Evolutionary conservation across 1,139 yeast species (phyloP), one percentile per base, ranked within the genome.

Genomic region (Blastobotrys buckinghamii): DNA sequence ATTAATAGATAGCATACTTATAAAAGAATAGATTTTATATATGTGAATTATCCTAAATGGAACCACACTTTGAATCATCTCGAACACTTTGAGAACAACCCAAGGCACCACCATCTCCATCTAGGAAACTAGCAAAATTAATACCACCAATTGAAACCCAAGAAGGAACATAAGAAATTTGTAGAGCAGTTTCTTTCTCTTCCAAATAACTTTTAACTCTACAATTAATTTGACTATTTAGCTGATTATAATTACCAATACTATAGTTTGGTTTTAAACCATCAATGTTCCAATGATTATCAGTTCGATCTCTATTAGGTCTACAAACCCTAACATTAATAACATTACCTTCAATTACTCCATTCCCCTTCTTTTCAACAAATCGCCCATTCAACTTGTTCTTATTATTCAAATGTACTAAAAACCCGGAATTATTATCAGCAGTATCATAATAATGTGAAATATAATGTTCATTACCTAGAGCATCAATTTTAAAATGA

Each of bases 401-500:
- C 4, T 16, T 42, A 34, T 32, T 41, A 47, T 41, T 41, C 37
- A 41, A 30, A 30, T 41, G 44, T 16, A 30, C 30, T 38, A 41
- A 32, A 10, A 41, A 19, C 5, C 44, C 44, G 22, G 17, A 5
- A 30, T 32, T 30, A 2, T 13, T 8, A n/a, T 19, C 29, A n/a
- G 16, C 27, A 2, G n/a, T 16, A 17, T 41, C 44, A 32, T 30
- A 19, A 30, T 17, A 41, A 41, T 41, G 44, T 8, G 44, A 41
- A 6, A 41, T 29, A 41, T 20, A 32, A 32, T 41, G 44, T 8
- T 33, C 38, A 32, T 33, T 30, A 10, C 19, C 44, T 9, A 19
- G 38, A 32, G 34, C 35, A n/a, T 19, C n/a, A 9, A 41, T 38
- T 24, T 41, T 27, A 29, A 41, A 32, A 20, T 32, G 36, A 29